phyloP scores from a whole-genome alignment of 805 yeast genomes.

The Candida hungchunana region DNA sequence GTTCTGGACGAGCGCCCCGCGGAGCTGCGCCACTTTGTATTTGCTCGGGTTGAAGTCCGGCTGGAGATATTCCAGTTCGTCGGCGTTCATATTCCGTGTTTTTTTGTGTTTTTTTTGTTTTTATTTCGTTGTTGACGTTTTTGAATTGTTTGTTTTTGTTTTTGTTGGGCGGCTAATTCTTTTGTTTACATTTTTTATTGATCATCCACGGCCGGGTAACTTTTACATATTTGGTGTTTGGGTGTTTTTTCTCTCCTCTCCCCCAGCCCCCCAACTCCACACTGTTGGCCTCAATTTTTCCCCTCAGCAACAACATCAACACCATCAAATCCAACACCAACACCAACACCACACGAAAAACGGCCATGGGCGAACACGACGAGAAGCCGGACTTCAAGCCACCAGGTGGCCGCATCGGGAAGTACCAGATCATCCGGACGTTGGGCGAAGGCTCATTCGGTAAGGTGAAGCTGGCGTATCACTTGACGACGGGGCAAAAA shows the following conservation, averaged over 20 bases:
- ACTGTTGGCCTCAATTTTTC: not conserved
- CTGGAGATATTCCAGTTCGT: conserved; percentile 34
- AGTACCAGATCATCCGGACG: conserved; percentile 88
- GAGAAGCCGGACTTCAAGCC: conserved; percentile 25
- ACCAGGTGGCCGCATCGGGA: conserved; percentile 62
- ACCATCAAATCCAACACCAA: not conserved
- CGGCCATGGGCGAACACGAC: conserved; percentile 24
- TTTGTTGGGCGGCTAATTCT: not conserved
- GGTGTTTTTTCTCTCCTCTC: not conserved
- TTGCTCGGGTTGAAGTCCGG: conserved; percentile 64
- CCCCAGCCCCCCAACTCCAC: not conserved
- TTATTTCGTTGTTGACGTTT: conserved; percentile 1
- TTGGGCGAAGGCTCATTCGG: conserved; percentile 97
- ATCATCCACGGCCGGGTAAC: conserved; percentile 12
- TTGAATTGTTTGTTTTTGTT: conserved; percentile 3
- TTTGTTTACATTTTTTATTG: too few relatives aligned
- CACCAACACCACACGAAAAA: not conserved
- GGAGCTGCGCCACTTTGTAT: conserved; percentile 64
- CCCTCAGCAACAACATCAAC: conserved; percentile 1
- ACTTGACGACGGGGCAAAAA: conserved; percentile 83
- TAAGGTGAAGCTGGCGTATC: conserved; percentile 88
- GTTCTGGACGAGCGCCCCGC: conserved; percentile 60
- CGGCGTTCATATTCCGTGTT: conserved; percentile 29
- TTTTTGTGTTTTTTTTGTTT: not conserved
- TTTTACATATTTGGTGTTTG: conserved; percentile 2